Base-by-base conservation (phyloP, 768 basidiomycete species). In the Glaciozyma martinii region DNA sequence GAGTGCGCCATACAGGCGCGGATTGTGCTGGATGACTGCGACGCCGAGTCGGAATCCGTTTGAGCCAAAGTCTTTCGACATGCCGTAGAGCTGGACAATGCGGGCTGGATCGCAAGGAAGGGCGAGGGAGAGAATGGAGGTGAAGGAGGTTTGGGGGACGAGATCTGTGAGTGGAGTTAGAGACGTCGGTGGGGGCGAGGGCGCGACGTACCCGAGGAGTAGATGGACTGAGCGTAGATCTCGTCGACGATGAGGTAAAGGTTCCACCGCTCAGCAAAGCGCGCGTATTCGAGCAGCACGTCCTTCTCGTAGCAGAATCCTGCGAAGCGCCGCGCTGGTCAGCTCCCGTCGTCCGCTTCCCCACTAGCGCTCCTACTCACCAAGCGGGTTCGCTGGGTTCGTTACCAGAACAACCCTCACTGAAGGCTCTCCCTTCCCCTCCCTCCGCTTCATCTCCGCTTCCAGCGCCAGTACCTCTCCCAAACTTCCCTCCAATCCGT, bases 381-480 rank as follows among this genome's bases (percentile, higher is more conserved):
- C 71, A 9, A 70, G 65, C 9, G 72, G 72, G 40, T 73, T 73
- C 56, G 71, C 56, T 7, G 72, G 72, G 59, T 73, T 73, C 49
- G 66, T 68, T 1, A 73, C 27, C 40, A 73, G 61, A 5, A 73
- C 27, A 0, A 65, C 71, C 27, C 63, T 19, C 44, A 67, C 64
- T 46, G 40, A 33, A 3, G 27, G 13, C 21, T 33, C 21, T 13
- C 56, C 60, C 9, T 21, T 56, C 43, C 25, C 33, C 58, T 57
- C 42, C 21, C 59, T 32, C 32, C 32, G 54, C 33, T 27, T 21
- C 27, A 63, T 29, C 32, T 59, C 53, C 18, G 16, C 42, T 49
- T 71, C 71, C 29, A 64, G 66, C 29, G 57, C 59, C 29, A 61
- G 61, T 25, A 72, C 53, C 27, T 63, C 61, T 21, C 49, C 60